These are phyloP conservation scores for Hyphopichia fennica DNA, from an alignment of 1,139 yeast genomes.

Conservation along the genomic window DNA sequence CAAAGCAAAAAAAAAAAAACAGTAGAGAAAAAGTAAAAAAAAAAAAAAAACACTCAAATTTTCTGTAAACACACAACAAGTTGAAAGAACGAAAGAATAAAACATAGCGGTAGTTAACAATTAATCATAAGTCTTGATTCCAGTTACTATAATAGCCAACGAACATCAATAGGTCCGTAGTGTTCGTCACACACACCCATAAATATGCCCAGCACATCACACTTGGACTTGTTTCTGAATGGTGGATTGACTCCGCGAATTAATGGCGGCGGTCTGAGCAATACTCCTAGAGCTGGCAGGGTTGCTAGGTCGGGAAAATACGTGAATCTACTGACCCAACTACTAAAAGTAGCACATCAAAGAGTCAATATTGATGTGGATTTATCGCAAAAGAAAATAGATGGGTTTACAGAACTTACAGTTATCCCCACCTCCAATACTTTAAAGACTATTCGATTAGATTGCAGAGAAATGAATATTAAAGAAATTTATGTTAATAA, in stretches of 20 bases:
- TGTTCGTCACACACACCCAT: not conserved
- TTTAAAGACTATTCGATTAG: constrained; percentile 63
- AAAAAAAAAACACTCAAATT: not conserved
- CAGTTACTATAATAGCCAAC: not conserved
- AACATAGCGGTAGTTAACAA: not conserved
- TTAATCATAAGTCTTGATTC: not conserved
- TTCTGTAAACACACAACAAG: not conserved
- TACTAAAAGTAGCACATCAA: constrained; percentile 65
- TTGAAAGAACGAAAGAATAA: too few species aligned
- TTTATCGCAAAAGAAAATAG: constrained; percentile 48
- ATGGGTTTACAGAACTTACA: constrained; percentile 84
- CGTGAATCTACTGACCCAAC: constrained; percentile 33
- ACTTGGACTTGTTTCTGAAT: constrained; percentile 11
- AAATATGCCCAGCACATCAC: constrained; percentile 22
- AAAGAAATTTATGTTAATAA: constrained; percentile 63
- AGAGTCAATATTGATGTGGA: constrained; percentile 68
- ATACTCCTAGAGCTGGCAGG: constrained; percentile 21
- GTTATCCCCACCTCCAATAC: constrained; percentile 67
- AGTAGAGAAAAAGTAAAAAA: not conserved
- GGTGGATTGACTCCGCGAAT: constrained; percentile 11
- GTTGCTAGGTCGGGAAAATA: constrained; percentile 18
- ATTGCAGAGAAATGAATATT: constrained; percentile 76
- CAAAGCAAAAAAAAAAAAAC: too few species aligned
- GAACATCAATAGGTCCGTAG: not conserved
- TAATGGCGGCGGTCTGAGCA: constrained; percentile 7